Percentiles rank a stretch among this genome's conserved stretches.
phyloP scores from a whole-genome alignment of 805 yeast species.

The Yamadazyma sp. region DNA sequence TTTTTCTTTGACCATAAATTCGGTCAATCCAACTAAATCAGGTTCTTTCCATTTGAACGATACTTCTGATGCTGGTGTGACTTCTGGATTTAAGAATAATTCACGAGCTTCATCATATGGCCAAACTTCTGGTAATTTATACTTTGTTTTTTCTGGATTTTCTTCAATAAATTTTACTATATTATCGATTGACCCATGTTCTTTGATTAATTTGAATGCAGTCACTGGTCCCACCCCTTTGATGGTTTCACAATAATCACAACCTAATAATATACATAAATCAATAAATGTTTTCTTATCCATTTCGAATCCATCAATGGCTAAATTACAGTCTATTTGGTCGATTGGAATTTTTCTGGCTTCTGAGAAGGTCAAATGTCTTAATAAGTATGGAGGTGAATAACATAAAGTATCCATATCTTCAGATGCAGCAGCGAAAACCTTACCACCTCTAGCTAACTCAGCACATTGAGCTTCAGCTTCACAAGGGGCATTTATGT shows the following conservation, averaged over 20 bases:
- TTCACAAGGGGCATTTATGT: slow-evolving; percentile 91
- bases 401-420: slow-evolving; percentile 99
- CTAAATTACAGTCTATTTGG: slow-evolving; percentile 67
- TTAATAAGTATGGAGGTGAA: slow-evolving; percentile 73
- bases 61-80: slow-evolving; percentile 56
- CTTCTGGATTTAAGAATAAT: slow-evolving; percentile 81
- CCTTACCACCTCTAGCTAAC: slow-evolving; percentile 83
- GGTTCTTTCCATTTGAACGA: slow-evolving; percentile 87
- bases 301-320: slow-evolving; percentile 76
- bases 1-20: slow-evolving; percentile 80
- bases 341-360: slow-evolving; percentile 90
- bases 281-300: slow-evolving; percentile 76
- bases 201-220: slow-evolving; percentile 82
- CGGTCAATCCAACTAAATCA: slow-evolving; percentile 75
- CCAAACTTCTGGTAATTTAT: slow-evolving; percentile 92
- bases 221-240: slow-evolving; percentile 96
- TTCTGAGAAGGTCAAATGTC: slow-evolving; percentile 93
- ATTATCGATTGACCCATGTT: slow-evolving; percentile 77
- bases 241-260: slow-evolving; percentile 96
- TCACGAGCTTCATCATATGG: slow-evolving; percentile 86
- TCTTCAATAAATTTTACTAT: slow-evolving; percentile 63
- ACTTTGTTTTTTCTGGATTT: slow-evolving; percentile 56
- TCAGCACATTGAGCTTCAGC: slow-evolving; percentile 99
- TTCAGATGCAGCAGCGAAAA: slow-evolving; percentile 95
- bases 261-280: slow-evolving; percentile 88